Conservation (phyloP, 768 basidiomycete species). For the Inosperma sp. region DNA sequence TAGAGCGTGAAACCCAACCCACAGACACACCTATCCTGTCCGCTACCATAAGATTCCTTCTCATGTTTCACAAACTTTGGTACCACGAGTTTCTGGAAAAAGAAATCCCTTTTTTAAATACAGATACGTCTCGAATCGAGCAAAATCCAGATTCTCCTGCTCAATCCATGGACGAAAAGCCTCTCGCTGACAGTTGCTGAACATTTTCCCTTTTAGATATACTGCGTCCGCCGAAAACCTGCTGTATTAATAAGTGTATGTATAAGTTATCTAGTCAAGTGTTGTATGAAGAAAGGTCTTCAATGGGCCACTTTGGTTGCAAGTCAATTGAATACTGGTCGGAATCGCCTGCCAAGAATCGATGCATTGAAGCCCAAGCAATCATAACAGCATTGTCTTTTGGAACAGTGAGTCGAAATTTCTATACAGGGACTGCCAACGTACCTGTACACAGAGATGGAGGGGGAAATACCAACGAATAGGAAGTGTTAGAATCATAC, state of each 20-base stretch:
- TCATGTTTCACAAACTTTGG: constrained; percentile 20
- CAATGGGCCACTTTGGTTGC: constrained; percentile 75
- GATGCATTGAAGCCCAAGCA: constrained; percentile 83
- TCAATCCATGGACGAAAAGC: too few relatives aligned
- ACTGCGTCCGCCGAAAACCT: too few relatives aligned
- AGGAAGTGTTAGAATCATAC: constrained; percentile 22
- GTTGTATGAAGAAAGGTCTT: constrained; percentile 35
- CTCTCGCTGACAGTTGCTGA: too few relatives aligned
- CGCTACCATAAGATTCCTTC: constrained; percentile 15
- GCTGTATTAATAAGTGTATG: too few relatives aligned
- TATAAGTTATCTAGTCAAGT: constrained; percentile 2
- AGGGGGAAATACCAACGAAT: constrained; percentile 70
- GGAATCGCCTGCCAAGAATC: constrained; percentile 59
- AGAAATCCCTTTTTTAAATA: too few relatives aligned
- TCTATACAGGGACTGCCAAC: constrained; percentile 8
- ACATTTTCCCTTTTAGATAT: too few relatives aligned
- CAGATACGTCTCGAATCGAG: too few relatives aligned
- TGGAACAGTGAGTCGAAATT: not conserved
- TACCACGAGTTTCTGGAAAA: constrained; percentile 3
- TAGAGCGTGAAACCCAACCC: too few relatives aligned
- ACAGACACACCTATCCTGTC: constrained; percentile 2
- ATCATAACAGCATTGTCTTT: constrained; percentile 97
- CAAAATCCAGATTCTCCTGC: too few relatives aligned
- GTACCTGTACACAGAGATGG: constrained; percentile 75
- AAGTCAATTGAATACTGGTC: constrained; percentile 61